Conservation (phyloP, 1,284 basidiomycete species). For the Trichosporon sp. region DNA sequence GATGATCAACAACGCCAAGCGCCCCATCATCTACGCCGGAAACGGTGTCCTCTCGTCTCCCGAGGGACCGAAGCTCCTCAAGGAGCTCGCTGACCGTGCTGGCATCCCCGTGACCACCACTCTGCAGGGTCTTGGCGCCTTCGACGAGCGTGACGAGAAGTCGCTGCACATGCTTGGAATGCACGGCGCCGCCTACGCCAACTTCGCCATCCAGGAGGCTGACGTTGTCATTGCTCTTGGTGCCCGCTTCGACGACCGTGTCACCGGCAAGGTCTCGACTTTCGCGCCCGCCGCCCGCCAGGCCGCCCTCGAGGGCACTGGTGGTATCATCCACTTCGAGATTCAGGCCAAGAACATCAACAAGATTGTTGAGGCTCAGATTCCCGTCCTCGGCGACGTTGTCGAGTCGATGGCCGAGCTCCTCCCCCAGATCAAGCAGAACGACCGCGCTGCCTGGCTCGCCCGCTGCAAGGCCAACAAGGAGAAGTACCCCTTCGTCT, state of each 20-base stretch:
- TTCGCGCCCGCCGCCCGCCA: constrained; percentile 88
- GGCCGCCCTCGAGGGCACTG: constrained; percentile 76
- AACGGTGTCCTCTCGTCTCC: constrained; percentile 81
- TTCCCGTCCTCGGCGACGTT: constrained; percentile 92
- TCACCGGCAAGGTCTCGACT: constrained; percentile 82
- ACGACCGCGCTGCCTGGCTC: constrained; percentile 74
- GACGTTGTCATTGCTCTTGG: constrained; percentile 97
- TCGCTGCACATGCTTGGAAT: constrained; percentile 98
- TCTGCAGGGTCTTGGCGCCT: constrained; percentile 89
- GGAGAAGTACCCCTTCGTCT: constrained; percentile 82
- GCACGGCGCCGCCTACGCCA: constrained; percentile 97
- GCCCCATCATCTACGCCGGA: constrained; percentile 90
- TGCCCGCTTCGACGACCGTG: constrained; percentile 94
- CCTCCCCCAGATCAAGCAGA: constrained; percentile 66
- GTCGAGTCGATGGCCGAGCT: constrained; percentile 72
- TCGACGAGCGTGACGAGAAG: constrained; percentile 82
- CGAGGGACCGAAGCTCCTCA: constrained; percentile 76
- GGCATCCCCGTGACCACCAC: constrained; percentile 98
- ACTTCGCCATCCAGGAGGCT: constrained; percentile 93
- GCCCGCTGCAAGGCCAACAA: constrained; percentile 80
- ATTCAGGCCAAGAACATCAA: constrained; percentile 99
- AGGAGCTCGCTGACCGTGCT: constrained; percentile 71
- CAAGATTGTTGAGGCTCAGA: constrained; percentile 93
- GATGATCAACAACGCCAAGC: constrained; percentile 85
- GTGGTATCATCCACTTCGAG: constrained; percentile 98